Evolutionary conservation across 495 filamentous ascomycete genomes (phyloP).

Genomic region (Cercophora newfieldiana): DNA sequence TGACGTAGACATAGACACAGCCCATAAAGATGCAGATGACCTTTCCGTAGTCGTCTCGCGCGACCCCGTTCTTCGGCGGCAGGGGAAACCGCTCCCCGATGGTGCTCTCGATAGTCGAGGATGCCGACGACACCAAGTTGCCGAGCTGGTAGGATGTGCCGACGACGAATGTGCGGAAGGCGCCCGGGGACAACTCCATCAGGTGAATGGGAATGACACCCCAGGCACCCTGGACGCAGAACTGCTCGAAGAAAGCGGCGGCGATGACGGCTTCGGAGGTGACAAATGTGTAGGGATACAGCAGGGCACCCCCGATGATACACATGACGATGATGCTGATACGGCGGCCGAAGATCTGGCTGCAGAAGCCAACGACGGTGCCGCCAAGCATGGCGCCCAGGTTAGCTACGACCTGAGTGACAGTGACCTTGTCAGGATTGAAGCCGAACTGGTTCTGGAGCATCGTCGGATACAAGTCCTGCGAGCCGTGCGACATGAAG

Average conservation of each 20-base stretch:
- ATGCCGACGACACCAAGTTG: conserved; percentile 78
- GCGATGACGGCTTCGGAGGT: conserved; percentile 62
- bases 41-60: conserved; percentile 78
- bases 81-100: conserved; percentile 82
- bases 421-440: conserved; percentile 67
- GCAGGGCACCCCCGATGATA: conserved; percentile 72
- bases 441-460: conserved; percentile 76
- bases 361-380: conserved; percentile 73
- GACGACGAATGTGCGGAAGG: conserved; percentile 81
- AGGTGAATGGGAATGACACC: conserved; percentile 82
- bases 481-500: conserved; percentile 91
- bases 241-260: conserved; percentile 88
- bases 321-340: conserved; percentile 77
- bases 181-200: conserved; percentile 81
- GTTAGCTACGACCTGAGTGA: conserved; percentile 84
- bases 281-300: conserved; percentile 83
- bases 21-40: conserved; percentile 95
- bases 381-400: conserved; percentile 78
- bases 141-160: conserved; percentile 84
- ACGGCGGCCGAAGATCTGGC: conserved; percentile 79
- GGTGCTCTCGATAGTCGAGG: conserved; percentile 79
- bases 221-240: conserved; percentile 87
- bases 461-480: conserved; percentile 90
- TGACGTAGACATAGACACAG: conserved; percentile 82
- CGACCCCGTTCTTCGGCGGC: conserved; percentile 45